Percentiles rank a stretch among this genome's conserved stretches.
Conservation (phyloP, 257 asterid species). For the Fraxinus cuspidata region DNA sequence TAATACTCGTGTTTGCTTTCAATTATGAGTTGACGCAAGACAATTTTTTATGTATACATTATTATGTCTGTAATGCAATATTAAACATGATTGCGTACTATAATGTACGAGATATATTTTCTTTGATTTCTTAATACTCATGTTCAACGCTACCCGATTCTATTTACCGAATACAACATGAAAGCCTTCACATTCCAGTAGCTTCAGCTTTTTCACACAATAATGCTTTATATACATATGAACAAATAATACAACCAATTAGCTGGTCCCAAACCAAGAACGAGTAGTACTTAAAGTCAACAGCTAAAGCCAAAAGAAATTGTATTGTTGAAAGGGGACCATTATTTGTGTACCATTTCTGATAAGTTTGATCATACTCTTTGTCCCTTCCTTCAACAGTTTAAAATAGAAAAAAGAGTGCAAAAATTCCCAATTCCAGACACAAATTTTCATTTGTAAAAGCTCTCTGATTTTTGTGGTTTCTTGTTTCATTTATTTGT, state of each 20-base stretch:
- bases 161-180: not conserved
- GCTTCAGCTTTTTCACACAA: not conserved
- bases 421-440: slow-evolving; percentile 22
- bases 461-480: not conserved
- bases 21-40: not conserved
- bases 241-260: slow-evolving; percentile 17
- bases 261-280: slow-evolving; percentile 33
- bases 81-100: not conserved
- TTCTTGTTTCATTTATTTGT: not conserved
- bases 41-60: not conserved
- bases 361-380: slow-evolving; percentile 26
- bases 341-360: slow-evolving; percentile 28
- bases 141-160: not conserved
- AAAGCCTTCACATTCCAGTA: not conserved
- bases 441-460: slow-evolving; percentile 18
- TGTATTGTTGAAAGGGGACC: slow-evolving; percentile 63
- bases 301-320: slow-evolving; percentile 38
- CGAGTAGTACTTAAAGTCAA: slow-evolving; percentile 39
- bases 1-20: not conserved
- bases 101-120: not conserved
- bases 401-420: slow-evolving; percentile 12
- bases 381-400: slow-evolving; percentile 40
- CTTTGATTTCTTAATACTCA: not conserved
- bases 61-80: not conserved
- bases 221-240: not conserved